Base-by-base conservation (phyloP, 2,329 filamentous ascomycete species). In the Penicillium freii region DNA sequence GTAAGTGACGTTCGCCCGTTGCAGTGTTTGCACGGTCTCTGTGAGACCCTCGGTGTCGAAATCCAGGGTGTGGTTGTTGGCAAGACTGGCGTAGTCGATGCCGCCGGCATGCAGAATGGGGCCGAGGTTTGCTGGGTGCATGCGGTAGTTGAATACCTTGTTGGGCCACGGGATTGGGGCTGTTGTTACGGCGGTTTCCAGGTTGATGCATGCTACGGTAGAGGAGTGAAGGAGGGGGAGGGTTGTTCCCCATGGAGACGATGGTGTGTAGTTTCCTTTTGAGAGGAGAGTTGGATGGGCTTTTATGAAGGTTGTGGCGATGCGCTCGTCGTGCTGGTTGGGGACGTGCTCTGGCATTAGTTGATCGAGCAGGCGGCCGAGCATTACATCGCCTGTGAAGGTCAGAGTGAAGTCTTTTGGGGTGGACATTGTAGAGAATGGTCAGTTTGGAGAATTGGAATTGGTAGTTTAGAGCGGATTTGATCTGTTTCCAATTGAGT, bases 41-140 rank as follows among this genome's bases (percentile, higher is more conserved):
- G 68, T 45, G 0, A 76, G 64, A 0, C 75, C 75, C 29, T 66
- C 65, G 4, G 68, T 61, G 4, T 65, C 61, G 53, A 74, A 77
- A 54, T 77, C 75, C 4, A 76, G 67, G 0, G 69, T 72, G 50
- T 77, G 75, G 53, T 77, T 77, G 58, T 77, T 77, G 1, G 75
- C 75, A 6, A 77, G 62, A 39, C 66, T 67, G 1, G 69, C 72
- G 48, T 73, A 76, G 56, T 71, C 66, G 23, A 76, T 61, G 0
- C 60, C 51, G 2, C 70, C 73, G 19, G 67, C 69, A 33, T 65
- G 63, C 15, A 76, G 58, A 9, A 70, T 68, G 3, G 63, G 61
- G 2, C 54, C 58, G 1, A 73, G 61, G 43, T 77, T 76, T n/a
- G 65, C 68, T 0, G 75, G 73, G 51, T 77, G 74, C 68, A 73